Evolutionary conservation across 805 yeast genomes (phyloP).

Genomic region (Lachancea fermentati): DNA sequence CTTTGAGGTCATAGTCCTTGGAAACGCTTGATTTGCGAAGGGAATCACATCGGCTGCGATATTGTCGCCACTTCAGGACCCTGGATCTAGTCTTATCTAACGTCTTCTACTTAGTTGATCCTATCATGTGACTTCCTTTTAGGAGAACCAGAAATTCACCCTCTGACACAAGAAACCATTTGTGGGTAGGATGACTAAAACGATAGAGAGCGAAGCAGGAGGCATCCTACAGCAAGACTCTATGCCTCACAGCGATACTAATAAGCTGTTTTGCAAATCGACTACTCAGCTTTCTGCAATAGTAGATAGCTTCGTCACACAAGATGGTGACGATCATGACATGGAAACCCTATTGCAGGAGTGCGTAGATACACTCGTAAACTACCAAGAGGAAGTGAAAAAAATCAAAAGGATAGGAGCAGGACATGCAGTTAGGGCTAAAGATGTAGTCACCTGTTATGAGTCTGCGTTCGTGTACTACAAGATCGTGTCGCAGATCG

Average conservation of each 20-base stretch:
- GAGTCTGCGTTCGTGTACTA: conserved; percentile 33
- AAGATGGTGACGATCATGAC: conserved; percentile 16
- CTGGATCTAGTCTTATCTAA: too few relatives aligned
- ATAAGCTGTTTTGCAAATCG: conserved; percentile 13
- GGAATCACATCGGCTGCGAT: too few relatives aligned
- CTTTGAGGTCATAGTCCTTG: too few relatives aligned
- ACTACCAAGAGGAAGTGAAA: conserved; percentile 28
- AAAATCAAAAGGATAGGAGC: conserved; percentile 14
- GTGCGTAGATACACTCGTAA: conserved; percentile 29
- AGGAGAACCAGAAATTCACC: not conserved
- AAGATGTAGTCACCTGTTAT: conserved; percentile 16
- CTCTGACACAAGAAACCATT: not conserved
- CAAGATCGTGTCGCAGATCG: conserved; percentile 29
- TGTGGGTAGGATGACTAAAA: not conserved
- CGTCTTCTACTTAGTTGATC: not conserved
- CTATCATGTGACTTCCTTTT: not conserved
- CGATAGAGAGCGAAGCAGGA: not conserved
- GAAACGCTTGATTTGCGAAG: too few relatives aligned
- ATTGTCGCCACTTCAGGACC: too few relatives aligned
- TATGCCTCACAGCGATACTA: conserved; percentile 8
- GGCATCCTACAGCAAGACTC: not conserved
- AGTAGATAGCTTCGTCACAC: conserved; percentile 21
- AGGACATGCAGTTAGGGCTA: conserved; percentile 3
- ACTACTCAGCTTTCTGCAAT: conserved; percentile 16
- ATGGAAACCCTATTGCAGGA: conserved; percentile 24